Evolutionary conservation across 164 flowering plant species (phyloP), one percentile per base, ranked within the genome.

Genomic region (Annona squamosa): DNA sequence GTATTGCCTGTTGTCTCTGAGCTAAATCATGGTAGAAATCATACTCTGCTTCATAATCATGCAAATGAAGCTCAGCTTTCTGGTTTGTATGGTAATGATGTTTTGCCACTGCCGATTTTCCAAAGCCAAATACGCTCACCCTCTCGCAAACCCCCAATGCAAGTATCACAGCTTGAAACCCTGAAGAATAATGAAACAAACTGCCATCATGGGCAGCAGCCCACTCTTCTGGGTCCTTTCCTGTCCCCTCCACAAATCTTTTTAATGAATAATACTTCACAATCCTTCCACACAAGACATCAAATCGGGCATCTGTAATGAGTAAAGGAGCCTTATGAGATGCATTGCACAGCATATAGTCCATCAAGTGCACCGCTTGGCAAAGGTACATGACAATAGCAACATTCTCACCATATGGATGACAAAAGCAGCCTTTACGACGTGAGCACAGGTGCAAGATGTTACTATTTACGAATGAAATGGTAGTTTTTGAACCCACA

Each of bases 41-140:
- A 71, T 95, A 95, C 84, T 95, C 99, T 2, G 97, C 98, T 68
- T 86, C 85, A 69, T 95, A 95, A 80, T 95, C 98, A 64, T 95
- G 99, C 73, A 95, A 72, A 61, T 68, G 76, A 37, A 95, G 94
- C 88, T 95, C 99, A 0, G 81, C 87, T 82, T 88, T 93, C 81
- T 95, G 99, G 78, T 87, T 91, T 1, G 97, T 91, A 78, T 95
- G 97, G 71, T 95, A 95, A 82, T 95, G 99, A 67, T 95, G 99
- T 81, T 87, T 90, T 3, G 95, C 91, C 0, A 71, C 57, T 2
- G 46, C 63, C 0, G 92, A 88, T 67, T 95, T 95, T 73, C 99
- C 99, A 65, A 91, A 96, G 42, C 99, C 99, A 78, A 93, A 91
- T 4, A 96, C 46, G 72, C 97, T 88, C 46, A 96, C 97, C 68